phyloP scores from a whole-genome alignment of 257 asterid species.

The Solanum sejunctum region DNA sequence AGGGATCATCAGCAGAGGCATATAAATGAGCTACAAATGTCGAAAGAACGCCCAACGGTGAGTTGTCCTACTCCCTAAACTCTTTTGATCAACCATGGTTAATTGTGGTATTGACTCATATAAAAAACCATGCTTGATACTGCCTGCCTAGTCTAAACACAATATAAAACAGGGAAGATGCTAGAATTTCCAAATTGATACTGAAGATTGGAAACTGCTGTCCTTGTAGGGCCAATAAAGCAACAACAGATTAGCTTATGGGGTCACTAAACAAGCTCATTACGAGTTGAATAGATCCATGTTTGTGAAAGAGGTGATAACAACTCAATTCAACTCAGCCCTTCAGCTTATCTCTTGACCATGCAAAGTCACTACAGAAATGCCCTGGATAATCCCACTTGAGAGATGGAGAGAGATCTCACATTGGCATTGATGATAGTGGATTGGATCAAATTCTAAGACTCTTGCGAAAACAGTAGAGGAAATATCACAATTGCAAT shows the following conservation, averaged over 20 bases:
- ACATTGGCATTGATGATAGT: neutral
- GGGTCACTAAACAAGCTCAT: neutral
- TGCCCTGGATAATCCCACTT: neutral
- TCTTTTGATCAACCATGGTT: neutral
- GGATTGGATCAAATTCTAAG: neutral
- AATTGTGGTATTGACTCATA: neutral
- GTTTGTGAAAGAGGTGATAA: neutral
- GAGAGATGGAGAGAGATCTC: neutral
- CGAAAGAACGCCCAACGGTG: neutral
- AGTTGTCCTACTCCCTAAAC: neutral
- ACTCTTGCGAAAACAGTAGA: neutral
- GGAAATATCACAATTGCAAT: neutral
- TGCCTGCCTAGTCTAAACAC: neutral
- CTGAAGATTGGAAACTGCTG: neutral
- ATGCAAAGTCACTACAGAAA: neutral
- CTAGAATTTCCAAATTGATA: neutral
- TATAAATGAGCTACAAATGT: neutral
- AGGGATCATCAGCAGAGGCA: too few species aligned
- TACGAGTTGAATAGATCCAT: neutral
- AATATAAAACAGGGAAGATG: neutral
- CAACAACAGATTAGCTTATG: neutral
- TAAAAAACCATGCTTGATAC: neutral
- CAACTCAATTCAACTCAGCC: neutral
- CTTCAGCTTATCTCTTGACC: neutral
- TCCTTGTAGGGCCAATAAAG: neutral